A percentile compares a stretch with the other conserved stretches of the same genome.
Conservation (phyloP, 371 early-diverging fungal genomes). For the Actinomucor elegans region DNA sequence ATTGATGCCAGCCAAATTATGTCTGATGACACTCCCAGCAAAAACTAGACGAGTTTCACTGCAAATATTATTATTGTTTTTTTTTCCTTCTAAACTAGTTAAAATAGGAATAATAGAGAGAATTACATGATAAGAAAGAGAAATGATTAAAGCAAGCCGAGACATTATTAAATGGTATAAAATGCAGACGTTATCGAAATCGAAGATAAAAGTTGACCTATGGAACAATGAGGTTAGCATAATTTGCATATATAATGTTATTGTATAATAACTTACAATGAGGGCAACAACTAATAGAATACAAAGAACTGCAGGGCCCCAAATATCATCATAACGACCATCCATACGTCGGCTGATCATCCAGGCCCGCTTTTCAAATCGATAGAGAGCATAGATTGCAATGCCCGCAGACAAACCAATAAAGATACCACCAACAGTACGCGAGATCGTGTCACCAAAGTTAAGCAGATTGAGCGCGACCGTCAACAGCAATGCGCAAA, state of each 20-base stretch:
- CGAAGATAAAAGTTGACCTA: conserved; percentile 37
- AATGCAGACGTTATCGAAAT: conserved; percentile 19
- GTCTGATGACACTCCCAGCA: too few relatives aligned
- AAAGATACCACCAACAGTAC: conserved; percentile 76
- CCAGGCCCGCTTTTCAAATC: conserved; percentile 89
- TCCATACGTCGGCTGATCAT: conserved; percentile 56
- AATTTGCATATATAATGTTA: not conserved
- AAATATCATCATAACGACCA: conserved; percentile 63
- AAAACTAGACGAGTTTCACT: too few relatives aligned
- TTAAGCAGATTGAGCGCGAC: conserved; percentile 84
- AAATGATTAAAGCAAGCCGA: too few relatives aligned
- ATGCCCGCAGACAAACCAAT: conserved; percentile 76
- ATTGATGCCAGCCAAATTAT: too few relatives aligned
- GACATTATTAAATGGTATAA: too few relatives aligned
- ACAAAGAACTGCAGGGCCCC: conserved; percentile 86
- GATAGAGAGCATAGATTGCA: conserved; percentile 85
- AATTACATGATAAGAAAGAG: not conserved
- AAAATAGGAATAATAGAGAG: not conserved
- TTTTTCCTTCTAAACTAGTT: not conserved
- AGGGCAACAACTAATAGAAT: conserved; percentile 71
- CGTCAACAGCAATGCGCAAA: conserved; percentile 75
- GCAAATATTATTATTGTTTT: too few relatives aligned
- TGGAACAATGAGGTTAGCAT: not conserved
- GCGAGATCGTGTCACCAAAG: conserved; percentile 77
- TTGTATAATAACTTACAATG: conserved; percentile 17